Conservation (phyloP, 2,329 filamentous ascomycete species). For the Stagonosporopsis vannaccii region DNA sequence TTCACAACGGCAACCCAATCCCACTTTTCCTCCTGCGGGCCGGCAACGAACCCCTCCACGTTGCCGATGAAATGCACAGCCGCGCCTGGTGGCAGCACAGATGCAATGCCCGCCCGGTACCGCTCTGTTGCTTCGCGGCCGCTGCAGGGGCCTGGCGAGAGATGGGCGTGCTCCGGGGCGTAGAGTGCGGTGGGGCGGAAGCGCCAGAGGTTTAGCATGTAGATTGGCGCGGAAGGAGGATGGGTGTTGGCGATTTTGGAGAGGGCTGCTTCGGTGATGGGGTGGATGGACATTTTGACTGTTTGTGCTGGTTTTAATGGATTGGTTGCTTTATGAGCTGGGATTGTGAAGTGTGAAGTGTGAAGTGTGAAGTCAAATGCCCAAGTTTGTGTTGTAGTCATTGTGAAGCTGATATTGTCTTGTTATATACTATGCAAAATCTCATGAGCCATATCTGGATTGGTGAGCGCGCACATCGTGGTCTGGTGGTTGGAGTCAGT, state of each 20-base stretch:
- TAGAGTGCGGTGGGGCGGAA: conserved; percentile 17
- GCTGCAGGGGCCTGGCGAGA: conserved; percentile 18
- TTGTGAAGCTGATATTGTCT: no score
- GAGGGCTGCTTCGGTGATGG: neutral
- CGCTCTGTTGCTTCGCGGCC: conserved; percentile 21
- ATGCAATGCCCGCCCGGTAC: neutral
- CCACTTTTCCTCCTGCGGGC: conserved; percentile 13
- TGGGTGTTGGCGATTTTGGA: neutral
- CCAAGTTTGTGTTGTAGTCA: neutral
- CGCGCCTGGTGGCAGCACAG: neutral
- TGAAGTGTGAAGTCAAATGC: no score
- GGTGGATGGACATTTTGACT: neutral
- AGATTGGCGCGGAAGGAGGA: conserved; percentile 23
- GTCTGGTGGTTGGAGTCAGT: no score
- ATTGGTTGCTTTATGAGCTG: no score
- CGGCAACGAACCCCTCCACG: neutral
- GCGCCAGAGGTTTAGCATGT: conserved; percentile 30
- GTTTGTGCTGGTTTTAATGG: no score
- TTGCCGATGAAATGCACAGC: neutral
- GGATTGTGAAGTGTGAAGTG: no score
- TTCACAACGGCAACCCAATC: conserved; percentile 16
- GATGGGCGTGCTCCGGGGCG: conserved; percentile 14
- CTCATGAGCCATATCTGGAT: no score
- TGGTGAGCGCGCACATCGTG: no score
- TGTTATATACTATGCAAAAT: no score